phyloP scores from a whole-genome alignment of 1,284 basidiomycete species.

The Grifola frondosa region DNA sequence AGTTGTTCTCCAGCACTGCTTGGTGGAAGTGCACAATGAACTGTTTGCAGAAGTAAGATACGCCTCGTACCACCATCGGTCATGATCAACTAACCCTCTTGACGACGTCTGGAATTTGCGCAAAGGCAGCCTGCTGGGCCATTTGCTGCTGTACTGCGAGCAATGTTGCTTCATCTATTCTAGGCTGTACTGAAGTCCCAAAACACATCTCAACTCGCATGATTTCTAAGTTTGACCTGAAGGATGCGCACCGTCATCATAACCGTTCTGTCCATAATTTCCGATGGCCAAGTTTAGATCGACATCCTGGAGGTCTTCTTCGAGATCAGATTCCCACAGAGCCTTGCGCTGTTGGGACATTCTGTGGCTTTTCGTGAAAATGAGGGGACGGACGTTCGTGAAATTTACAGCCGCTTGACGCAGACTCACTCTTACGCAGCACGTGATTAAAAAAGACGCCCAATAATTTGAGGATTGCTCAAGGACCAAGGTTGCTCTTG shows the following conservation, averaged over 20 bases:
- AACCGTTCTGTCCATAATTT: conserved; percentile 66
- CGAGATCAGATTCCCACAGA: conserved; percentile 69
- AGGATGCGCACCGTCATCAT: conserved; percentile 61
- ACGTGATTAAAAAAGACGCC: too few relatives aligned
- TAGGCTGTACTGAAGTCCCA: conserved; percentile 44
- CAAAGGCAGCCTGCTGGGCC: conserved; percentile 74
- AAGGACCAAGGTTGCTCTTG: too few relatives aligned
- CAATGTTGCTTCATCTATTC: conserved; percentile 66
- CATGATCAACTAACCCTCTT: conserved; percentile 60
- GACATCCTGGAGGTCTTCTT: conserved; percentile 72
- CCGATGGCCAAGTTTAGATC: conserved; percentile 71
- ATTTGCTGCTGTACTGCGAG: conserved; percentile 76
- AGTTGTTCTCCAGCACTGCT: conserved; percentile 83
- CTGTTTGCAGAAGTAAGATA: conserved; percentile 36
- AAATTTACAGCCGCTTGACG: not conserved
- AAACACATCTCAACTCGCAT: too few relatives aligned
- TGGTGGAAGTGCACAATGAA: conserved; percentile 92
- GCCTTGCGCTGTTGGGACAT: conserved; percentile 66
- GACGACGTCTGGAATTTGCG: conserved; percentile 78
- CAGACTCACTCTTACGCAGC: not conserved
- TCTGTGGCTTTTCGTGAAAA: too few relatives aligned
- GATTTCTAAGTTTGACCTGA: too few relatives aligned
- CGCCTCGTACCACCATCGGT: not conserved
- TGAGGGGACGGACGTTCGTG: too few relatives aligned
- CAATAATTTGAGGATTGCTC: too few relatives aligned